phyloP scores from a whole-genome alignment of 73 alveolate genomes.

The Tetrahymena malaccensis region DNA sequence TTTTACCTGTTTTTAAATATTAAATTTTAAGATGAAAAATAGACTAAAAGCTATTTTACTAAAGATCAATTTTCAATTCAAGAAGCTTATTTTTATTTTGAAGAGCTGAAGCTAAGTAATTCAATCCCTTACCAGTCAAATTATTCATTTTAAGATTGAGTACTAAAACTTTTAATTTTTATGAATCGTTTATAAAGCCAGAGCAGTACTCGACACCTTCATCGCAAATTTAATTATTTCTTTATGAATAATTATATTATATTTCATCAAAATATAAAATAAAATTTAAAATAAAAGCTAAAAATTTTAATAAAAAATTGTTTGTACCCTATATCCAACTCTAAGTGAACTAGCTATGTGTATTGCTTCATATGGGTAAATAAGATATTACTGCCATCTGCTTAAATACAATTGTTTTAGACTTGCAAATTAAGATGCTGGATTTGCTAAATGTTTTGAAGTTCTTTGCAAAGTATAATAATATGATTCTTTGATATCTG shows the following conservation, averaged over 20 bases:
- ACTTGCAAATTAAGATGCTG: neutral
- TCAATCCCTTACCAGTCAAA: neutral
- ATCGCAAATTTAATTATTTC: neutral
- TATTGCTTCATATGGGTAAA: neutral
- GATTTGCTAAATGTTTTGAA: neutral
- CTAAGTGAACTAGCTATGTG: neutral
- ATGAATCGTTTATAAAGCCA: neutral
- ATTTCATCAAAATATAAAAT: neutral
- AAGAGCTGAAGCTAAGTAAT: neutral
- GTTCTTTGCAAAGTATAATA: neutral
- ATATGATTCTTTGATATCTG: neutral
- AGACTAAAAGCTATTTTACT: neutral
- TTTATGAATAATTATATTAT: neutral
- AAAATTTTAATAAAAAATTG: neutral
- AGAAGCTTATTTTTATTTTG: neutral
- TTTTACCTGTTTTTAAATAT: neutral
- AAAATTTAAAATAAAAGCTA: no score
- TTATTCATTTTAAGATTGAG: neutral
- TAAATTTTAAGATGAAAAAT: neutral
- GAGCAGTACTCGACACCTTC: neutral
- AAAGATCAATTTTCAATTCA: neutral
- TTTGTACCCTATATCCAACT: neutral
- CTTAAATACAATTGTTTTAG: neutral
- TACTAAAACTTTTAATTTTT: neutral
- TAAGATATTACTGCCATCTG: neutral